phyloP scores from a whole-genome alignment of 257 asterid species.

The Salvia hispanica region DNA sequence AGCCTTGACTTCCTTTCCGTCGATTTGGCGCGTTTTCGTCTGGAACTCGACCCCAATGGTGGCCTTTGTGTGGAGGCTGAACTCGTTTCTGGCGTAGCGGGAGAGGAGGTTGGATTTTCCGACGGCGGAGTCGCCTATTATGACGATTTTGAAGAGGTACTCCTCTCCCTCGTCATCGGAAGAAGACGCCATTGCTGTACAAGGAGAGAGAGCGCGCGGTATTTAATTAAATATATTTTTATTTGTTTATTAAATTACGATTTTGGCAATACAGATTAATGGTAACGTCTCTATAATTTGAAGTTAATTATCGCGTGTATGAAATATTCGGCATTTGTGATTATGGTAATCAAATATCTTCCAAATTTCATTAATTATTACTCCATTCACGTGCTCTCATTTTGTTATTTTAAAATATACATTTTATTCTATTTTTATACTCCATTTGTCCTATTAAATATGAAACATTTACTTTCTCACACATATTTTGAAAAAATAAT shows the following conservation, averaged over 20 bases:
- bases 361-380: too few relatives aligned
- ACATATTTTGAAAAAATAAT: too few relatives aligned
- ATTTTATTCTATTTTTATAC: too few relatives aligned
- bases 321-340: neutral
- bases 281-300: neutral
- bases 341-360: neutral
- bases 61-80: conserved; percentile 66
- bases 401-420: too few relatives aligned
- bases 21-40: conserved; percentile 66
- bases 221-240: neutral
- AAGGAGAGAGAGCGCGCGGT: conserved; percentile 6
- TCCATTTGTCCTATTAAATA: too few relatives aligned
- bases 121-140: conserved; percentile 75
- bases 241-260: neutral
- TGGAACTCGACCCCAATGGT: conserved; percentile 76
- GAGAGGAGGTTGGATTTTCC: conserved; percentile 69
- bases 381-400: too few relatives aligned
- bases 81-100: conserved; percentile 71
- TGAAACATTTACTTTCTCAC: too few relatives aligned
- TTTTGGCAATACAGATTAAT: neutral
- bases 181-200: conserved; percentile 43
- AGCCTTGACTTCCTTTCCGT: conserved; percentile 77
- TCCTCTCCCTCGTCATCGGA: conserved; percentile 79
- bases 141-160: conserved; percentile 67
- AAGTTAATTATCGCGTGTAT: conserved; percentile 1